Evolutionary conservation across 2,329 filamentous ascomycete species (phyloP), one percentile per base, ranked within the genome.

Genomic region (Seiridium unicorne): DNA sequence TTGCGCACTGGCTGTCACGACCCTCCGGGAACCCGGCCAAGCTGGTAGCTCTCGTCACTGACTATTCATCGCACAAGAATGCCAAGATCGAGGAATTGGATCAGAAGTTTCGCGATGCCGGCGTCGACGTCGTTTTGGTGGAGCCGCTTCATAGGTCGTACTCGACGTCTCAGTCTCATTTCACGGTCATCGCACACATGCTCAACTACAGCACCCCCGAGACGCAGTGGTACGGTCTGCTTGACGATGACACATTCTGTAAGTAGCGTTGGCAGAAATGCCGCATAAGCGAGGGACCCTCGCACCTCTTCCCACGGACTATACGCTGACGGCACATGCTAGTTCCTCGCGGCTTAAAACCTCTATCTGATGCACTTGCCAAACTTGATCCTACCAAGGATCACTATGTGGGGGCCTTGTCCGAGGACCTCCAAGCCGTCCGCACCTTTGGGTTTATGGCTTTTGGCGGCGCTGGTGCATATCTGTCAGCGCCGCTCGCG

Each of bases 231-330:
- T 77, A 80, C 11, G 81, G 79, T 51, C 75, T 88, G 54, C 78
- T 88, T 44, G 85, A 88, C 66, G 85, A 88, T 66, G 85, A 88
- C 65, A 88, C 85, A 1, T 88, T 88, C 70, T 87, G 51, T 55
- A 34, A 55, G 51, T 44, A 26, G 18, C 18, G 18, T 26, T 26
- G 18, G 18, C 1, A 26, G 18, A 26, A 26, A 26, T 26, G 18
- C 18, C 18, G 18, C 18, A 26, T 26, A 26, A 26, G 18, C 18
- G 18, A 26, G 18, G 18, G 18, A 26, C 18, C 18, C 18, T 26
- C 18, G 18, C 18, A 26, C 18, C 18, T 26, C 18, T 26, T 26
- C 18, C 18, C 18, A 26, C 18, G 18, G 18, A 26, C 18, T 26
- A 4, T 36, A 31, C 9, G 32, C 49, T 36, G 44, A 42, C 44